phyloP scores from a whole-genome alignment of 2,329 filamentous ascomycete genomes.

The Dothiorella sarmentorum region DNA sequence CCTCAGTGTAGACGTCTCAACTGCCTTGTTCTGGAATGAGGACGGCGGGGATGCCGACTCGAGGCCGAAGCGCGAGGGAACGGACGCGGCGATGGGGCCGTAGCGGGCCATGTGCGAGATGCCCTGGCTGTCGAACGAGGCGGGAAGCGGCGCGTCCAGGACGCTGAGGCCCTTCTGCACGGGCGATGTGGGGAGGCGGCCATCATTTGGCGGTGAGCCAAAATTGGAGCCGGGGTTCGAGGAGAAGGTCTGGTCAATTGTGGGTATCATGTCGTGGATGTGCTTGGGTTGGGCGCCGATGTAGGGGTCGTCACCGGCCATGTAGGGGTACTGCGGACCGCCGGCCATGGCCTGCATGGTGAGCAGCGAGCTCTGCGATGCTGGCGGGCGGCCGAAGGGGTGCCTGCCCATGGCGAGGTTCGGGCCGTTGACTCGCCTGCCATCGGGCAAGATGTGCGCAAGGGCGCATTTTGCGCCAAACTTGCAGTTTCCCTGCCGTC shows the following conservation, averaged over 20 bases:
- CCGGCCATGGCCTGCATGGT: constrained; percentile 50
- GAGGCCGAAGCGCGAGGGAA: constrained; percentile 86
- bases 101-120: constrained; percentile 88
- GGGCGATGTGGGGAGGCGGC: constrained; percentile 74
- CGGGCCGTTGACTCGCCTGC: constrained; percentile 80
- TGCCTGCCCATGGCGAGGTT: constrained; percentile 56
- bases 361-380: constrained; percentile 68
- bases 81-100: constrained; percentile 85
- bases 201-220: constrained; percentile 76
- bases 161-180: constrained; percentile 75
- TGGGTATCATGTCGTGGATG: constrained; percentile 50
- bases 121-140: constrained; percentile 94
- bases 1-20: constrained; percentile 60
- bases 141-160: constrained; percentile 85
- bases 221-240: constrained; percentile 63
- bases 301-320: constrained; percentile 41
- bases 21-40: constrained; percentile 52
- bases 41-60: constrained; percentile 81
- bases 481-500: constrained; percentile 88
- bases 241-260: constrained; percentile 57
- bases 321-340: constrained; percentile 39
- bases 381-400: constrained; percentile 54
- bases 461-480: constrained; percentile 98
- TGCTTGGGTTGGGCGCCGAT: constrained; percentile 28
- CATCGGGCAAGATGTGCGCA: constrained; percentile 91